A percentile compares a stretch with the other conserved stretches of the same genome.
Conservation (phyloP, 106 monocot genomes). For the Dactylorhiza incarnata region DNA sequence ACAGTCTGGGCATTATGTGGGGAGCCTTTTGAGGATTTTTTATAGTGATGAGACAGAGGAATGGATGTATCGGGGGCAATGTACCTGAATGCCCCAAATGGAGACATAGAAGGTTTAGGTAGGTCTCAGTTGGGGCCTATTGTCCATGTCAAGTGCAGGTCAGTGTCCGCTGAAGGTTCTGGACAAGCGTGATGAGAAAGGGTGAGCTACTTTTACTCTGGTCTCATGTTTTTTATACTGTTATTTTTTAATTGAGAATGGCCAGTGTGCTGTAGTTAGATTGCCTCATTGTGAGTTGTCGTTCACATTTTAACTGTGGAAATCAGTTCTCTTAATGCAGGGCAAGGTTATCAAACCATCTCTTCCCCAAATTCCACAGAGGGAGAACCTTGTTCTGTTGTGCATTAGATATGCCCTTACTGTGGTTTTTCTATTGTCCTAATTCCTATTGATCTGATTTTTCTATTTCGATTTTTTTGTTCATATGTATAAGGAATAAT, state of each 20-base stretch:
- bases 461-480: neutral
- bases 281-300: conserved; percentile 1
- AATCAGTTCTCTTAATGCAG: neutral
- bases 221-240: neutral
- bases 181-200: conserved; percentile 24
- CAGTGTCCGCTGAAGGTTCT: conserved; percentile 43
- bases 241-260: neutral
- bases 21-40: conserved; percentile 89
- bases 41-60: conserved; percentile 95
- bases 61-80: conserved; percentile 96
- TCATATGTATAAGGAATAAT: neutral
- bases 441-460: neutral
- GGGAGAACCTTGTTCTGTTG: neutral
- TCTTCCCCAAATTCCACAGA: neutral
- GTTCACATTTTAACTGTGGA: neutral
- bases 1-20: conserved; percentile 87
- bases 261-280: neutral
- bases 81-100: conserved; percentile 78
- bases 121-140: conserved; percentile 71
- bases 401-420: neutral
- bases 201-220: conserved; percentile 28
- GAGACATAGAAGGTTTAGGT: conserved; percentile 50
- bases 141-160: conserved; percentile 86
- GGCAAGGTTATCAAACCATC: neutral
- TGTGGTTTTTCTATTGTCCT: neutral